phyloP scores from a whole-genome alignment of 371 early-diverging fungal genomes.

The Rhizomucor pusillus region DNA sequence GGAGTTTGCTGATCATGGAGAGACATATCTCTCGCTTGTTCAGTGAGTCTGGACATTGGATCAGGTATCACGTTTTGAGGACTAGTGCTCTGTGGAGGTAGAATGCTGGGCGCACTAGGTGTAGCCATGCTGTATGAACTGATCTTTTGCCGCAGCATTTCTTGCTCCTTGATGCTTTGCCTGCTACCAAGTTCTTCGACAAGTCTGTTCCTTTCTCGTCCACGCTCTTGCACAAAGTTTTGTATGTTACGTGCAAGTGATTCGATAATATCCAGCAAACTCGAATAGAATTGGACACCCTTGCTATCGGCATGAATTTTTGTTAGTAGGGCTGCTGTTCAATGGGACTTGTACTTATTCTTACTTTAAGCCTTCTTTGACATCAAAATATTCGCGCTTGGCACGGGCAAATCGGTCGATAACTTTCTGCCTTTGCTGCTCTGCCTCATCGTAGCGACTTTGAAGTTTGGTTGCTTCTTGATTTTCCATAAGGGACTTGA shows the following conservation, averaged over 20 bases:
- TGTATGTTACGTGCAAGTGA: constrained; percentile 59
- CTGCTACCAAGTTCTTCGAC: constrained; percentile 56
- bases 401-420: constrained; percentile 62
- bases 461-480: constrained; percentile 70
- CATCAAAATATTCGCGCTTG: constrained; percentile 51
- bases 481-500: constrained; percentile 71
- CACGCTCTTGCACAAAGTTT: constrained; percentile 66
- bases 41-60: constrained; percentile 28
- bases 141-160: constrained; percentile 70
- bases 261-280: constrained; percentile 64
- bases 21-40: constrained; percentile 32
- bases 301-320: constrained; percentile 24
- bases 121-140: constrained; percentile 32
- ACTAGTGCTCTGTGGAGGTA: not conserved
- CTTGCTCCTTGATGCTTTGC: constrained; percentile 69
- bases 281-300: constrained; percentile 81
- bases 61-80: constrained; percentile 3
- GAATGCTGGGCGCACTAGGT: constrained; percentile 9
- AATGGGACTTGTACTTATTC: not conserved
- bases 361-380: constrained; percentile 65
- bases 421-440: constrained; percentile 57
- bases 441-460: constrained; percentile 64
- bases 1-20: constrained; percentile 12
- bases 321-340: not conserved
- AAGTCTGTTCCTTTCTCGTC: constrained; percentile 65